Evolutionary conservation across 306 rosid genomes (phyloP), one percentile per base, ranked within the genome.

Genomic region (Cicer chorassanicum): DNA sequence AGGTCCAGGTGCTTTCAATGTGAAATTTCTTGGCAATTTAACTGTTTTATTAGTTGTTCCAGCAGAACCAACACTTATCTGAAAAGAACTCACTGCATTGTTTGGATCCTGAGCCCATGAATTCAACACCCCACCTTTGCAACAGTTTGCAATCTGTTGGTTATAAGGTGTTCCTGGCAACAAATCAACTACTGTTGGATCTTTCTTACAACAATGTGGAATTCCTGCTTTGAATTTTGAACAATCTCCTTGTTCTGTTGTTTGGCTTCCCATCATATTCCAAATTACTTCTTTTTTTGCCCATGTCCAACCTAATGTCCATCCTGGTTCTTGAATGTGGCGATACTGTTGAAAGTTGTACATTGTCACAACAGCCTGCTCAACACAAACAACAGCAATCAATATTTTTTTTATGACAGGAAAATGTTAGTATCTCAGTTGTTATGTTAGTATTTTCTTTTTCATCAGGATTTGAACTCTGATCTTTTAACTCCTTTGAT

Each of bases 241-340:
- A 80, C 99, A 94, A 59, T 94, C 96, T 10, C 99, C 99, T 87
- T 94, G 99, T 71, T 92, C 95, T 2, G 96, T 94, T 70, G 99
- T 84, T 78, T 94, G 99, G 54, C 65, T 69, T 75, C 99, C 99
- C 93, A 87, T 74, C 97, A 88, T 94, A 82, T 68, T 88, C 99
- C 97, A 92, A 36, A 92, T 92, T 12, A 94, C 97, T 84, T 94
- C 99, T 75, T 94, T 94, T 73, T 94, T 90, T 0, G 99, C 96
- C 99, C 99, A 94, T 62, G 96, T 87, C 99, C 97, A 94, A 68
- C 96, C 95, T 72, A 94, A 59, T 42, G 88, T 81, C 99, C 97
- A 94, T 16, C 99, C 99, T 0, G 97, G 97, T 1, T 90, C 84
- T 86, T 88, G 93, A 65, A 94, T 94, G 56, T 92, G 99, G 42